Base-by-base conservation (phyloP, 108 stramenopile genomes). In the Ochromonas danica region DNA sequence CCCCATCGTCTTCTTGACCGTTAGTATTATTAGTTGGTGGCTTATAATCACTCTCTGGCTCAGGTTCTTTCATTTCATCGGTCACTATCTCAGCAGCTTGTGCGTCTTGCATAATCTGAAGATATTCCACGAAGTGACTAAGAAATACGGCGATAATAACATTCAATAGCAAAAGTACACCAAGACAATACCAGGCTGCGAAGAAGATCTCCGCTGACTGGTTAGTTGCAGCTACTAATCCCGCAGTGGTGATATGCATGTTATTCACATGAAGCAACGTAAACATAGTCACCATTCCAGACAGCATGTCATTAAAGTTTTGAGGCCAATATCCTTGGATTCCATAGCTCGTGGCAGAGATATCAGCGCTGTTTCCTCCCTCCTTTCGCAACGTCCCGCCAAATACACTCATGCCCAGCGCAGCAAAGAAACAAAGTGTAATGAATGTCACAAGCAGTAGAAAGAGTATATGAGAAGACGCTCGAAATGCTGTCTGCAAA, bases 271-370 rank as follows among this genome's bases (percentile, higher is more conserved):
- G 28, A 6, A 75, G 40, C 45, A 75, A 41, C 40, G 25, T 36
- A 25, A 75, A 75, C 45, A 75, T 45, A 6, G 72, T 75, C 43
- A 27, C 72, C 10, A 75, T 27, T 27, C 45, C 72, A 6, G 72
- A 75, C 51, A 25, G 51, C 45, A 75, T 75, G 38, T 75, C 72
- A 36, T 75, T 75, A 33, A 75, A 75, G 31, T 75, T 75, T 25
- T 35, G 31, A 6, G 51, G 45, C 43, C 51, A 75, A 36, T 75
- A 75, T 6, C 31, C 31, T 6, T 36, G 6, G 25, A 10, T 6
- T 28, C 72, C 72, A 41, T 57, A 75, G n/a, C 3, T 31, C 3
- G 10, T 75, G 3, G 6, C 31, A 6, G 36, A 3, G 43, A 75
- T 45, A 6, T 10, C n/a, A 6, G 36, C 51, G 31, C 51, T 22